Conservation (phyloP, 768 basidiomycete species). For the Suillus placidus region DNA sequence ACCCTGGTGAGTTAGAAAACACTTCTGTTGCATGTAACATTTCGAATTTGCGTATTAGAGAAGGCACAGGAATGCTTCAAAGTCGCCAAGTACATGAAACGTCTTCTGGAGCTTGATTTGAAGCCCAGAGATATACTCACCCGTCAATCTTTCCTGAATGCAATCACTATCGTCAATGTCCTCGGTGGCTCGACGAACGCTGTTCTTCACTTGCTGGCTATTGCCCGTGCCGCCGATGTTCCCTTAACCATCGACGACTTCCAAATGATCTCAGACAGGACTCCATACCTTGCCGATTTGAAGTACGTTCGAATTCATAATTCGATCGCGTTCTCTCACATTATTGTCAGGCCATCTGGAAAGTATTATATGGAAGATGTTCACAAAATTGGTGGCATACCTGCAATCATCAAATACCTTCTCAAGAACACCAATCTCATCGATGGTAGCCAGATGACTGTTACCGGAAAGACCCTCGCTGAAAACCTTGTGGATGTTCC, state of each 20-base stretch:
- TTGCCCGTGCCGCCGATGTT: slow-evolving; percentile 79
- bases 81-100: slow-evolving; percentile 77
- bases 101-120: slow-evolving; percentile 72
- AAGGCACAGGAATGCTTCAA: slow-evolving; percentile 83
- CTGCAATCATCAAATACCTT: slow-evolving; percentile 82
- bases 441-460: slow-evolving; percentile 82
- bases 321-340: slow-evolving; percentile 13
- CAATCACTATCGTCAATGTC: slow-evolving; percentile 76
- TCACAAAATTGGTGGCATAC: slow-evolving; percentile 83
- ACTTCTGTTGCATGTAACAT: not conserved
- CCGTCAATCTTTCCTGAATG: slow-evolving; percentile 77
- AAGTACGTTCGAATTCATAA: slow-evolving; percentile 46
- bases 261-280: slow-evolving; percentile 75
- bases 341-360: slow-evolving; percentile 65
- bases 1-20: slow-evolving; percentile 50
- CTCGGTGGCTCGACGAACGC: slow-evolving; percentile 90
- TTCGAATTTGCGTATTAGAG: slow-evolving; percentile 41
- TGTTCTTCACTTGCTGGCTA: slow-evolving; percentile 81
- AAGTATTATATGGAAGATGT: slow-evolving; percentile 91
- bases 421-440: slow-evolving; percentile 77
- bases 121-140: slow-evolving; percentile 82
- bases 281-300: slow-evolving; percentile 85
- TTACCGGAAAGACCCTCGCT: slow-evolving; percentile 88
- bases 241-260: slow-evolving; percentile 84
- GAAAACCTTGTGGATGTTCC: slow-evolving; percentile 81